Evolutionary conservation across 2,329 filamentous ascomycete genomes (phyloP).

Genomic region (Fusarium solani-melongenae): DNA sequence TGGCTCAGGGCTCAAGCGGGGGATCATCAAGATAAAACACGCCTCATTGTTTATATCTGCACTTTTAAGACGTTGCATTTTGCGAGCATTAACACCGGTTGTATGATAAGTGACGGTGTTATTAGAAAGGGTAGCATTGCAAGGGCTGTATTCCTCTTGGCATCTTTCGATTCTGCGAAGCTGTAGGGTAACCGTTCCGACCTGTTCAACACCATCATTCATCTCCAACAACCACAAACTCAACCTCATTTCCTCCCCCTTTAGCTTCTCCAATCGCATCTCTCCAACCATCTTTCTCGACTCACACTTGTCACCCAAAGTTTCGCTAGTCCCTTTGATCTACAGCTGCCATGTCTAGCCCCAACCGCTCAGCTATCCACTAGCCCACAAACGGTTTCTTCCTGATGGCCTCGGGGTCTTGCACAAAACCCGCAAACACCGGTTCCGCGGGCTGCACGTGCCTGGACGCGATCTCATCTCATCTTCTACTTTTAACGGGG

Average conservation of each 20-base stretch:
- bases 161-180: background rate
- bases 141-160: background rate
- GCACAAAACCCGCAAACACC: background rate
- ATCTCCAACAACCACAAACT: background rate
- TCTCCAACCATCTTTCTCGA: background rate
- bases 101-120: background rate
- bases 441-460: background rate
- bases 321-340: slow-evolving; percentile 21
- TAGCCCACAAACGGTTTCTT: slow-evolving; percentile 1
- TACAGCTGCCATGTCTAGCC: slow-evolving; percentile 14
- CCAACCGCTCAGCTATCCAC: background rate
- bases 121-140: background rate
- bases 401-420: background rate
- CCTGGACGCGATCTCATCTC: background rate
- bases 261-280: slow-evolving; percentile 15
- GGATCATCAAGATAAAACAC: background rate
- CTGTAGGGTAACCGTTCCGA: background rate
- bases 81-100: background rate
- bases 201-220: background rate
- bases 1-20: background rate
- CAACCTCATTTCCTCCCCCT: background rate
- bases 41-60: background rate
- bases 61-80: background rate
- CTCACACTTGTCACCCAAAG: slow-evolving; percentile 2
- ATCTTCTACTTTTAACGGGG: background rate